Percentiles rank a stretch among this genome's conserved stretches.
These are phyloP conservation scores for Candida pseudocylindracea DNA, from an alignment of 1,139 yeast species.

Conservation along the genomic window DNA sequence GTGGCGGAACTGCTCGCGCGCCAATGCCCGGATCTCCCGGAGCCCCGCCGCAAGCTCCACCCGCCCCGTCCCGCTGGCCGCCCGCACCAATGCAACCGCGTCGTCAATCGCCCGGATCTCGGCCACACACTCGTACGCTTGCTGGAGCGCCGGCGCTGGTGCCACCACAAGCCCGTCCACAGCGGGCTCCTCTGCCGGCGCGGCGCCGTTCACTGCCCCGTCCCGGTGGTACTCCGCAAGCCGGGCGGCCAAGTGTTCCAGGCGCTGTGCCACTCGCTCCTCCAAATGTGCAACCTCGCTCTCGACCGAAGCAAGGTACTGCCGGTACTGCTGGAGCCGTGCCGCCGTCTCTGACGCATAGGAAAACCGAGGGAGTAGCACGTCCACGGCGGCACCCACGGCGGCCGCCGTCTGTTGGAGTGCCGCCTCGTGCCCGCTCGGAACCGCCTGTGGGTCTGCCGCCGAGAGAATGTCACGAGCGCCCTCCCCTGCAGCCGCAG, in stretches of 20 bases:
- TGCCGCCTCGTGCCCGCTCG: background rate
- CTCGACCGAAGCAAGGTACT: slow-evolving; percentile 13
- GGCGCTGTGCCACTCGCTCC: slow-evolving; percentile 10
- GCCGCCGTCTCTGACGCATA: background rate
- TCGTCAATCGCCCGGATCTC: slow-evolving; percentile 54
- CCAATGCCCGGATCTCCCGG: slow-evolving; percentile 35
- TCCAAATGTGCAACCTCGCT: slow-evolving; percentile 13
- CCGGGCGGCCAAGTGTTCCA: slow-evolving; percentile 9
- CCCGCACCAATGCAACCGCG: slow-evolving; percentile 31
- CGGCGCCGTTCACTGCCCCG: slow-evolving; percentile 6
- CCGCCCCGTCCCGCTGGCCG: slow-evolving; percentile 17
- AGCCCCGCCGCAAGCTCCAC: slow-evolving; percentile 26
- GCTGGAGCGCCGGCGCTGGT: slow-evolving; percentile 18
- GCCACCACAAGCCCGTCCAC: slow-evolving; percentile 17
- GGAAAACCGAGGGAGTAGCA: background rate
- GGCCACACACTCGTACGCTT: slow-evolving; percentile 41
- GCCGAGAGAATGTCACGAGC: too few relatives aligned
- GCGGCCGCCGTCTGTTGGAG: background rate
- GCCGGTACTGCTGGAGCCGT: slow-evolving; percentile 11
- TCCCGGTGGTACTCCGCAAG: slow-evolving; percentile 6
- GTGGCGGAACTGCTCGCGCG: slow-evolving; percentile 54
- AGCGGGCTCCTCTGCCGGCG: slow-evolving; percentile 1
- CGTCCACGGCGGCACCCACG: background rate
- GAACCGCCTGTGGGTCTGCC: too few relatives aligned
- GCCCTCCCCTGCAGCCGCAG: too few relatives aligned